phyloP scores from a whole-genome alignment of 2,329 filamentous ascomycete genomes.

The Didymella exigua region DNA sequence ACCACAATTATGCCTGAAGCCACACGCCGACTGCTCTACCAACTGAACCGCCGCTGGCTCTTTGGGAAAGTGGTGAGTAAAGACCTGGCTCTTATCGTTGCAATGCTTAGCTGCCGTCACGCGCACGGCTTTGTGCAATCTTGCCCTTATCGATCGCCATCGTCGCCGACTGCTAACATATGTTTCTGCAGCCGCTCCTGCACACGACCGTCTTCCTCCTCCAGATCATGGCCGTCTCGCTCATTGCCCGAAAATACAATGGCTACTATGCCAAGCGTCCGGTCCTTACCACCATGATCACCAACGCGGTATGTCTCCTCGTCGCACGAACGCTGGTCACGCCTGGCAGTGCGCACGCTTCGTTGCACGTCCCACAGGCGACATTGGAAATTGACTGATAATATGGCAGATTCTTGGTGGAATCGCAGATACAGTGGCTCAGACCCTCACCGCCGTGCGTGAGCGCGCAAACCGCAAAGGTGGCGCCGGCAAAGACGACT shows the following conservation, averaged over 20 bases:
- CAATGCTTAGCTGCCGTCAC: not conserved
- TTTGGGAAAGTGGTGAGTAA: slow-evolving; percentile 71
- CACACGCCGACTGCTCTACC: slow-evolving; percentile 66
- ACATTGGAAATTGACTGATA: slow-evolving; percentile 15
- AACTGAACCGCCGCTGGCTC: slow-evolving; percentile 74
- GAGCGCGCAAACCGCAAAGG: slow-evolving; percentile 69
- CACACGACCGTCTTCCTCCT: slow-evolving; percentile 84
- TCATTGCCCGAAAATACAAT: slow-evolving; percentile 87
- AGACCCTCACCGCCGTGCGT: slow-evolving; percentile 85
- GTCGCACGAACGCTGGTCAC: not conserved
- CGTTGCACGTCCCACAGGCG: not conserved
- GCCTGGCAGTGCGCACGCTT: not conserved
- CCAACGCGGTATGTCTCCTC: slow-evolving; percentile 75
- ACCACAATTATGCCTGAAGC: slow-evolving; percentile 46
- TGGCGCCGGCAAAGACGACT: slow-evolving; percentile 67
- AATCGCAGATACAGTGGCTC: slow-evolving; percentile 94
- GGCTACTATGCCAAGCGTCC: slow-evolving; percentile 90
- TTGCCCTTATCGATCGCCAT: slow-evolving; percentile 5
- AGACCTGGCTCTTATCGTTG: not conserved
- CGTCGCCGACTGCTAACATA: slow-evolving; percentile 19
- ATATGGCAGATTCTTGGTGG: slow-evolving; percentile 71
- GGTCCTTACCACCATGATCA: slow-evolving; percentile 98
- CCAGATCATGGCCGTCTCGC: slow-evolving; percentile 84
- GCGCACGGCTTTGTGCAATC: slow-evolving; percentile 5
- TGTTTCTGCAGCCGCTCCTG: slow-evolving; percentile 72